Percentiles rank a stretch among this genome's conserved stretches.
These are phyloP conservation scores for Penicillium sp. DNA, from an alignment of 2,329 filamentous ascomycete genomes.

Conservation along the genomic window DNA sequence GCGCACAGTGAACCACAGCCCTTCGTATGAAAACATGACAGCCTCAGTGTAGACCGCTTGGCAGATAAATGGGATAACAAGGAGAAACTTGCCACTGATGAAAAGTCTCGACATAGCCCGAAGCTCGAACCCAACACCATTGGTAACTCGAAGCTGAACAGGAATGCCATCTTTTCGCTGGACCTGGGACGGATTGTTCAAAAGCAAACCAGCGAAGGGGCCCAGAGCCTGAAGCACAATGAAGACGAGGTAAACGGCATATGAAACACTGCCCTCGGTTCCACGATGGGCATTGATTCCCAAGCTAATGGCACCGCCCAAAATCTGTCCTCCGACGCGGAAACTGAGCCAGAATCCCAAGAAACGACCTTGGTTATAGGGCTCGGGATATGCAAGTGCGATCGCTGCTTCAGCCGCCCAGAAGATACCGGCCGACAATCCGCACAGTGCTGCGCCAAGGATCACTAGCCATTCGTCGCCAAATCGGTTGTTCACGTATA, in stretches of 20 bases:
- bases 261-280: slow-evolving; percentile 64
- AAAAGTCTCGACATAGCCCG: slow-evolving; percentile 60
- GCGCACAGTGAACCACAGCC: slow-evolving; percentile 68
- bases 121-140: slow-evolving; percentile 59
- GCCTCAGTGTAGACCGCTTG: slow-evolving; percentile 70
- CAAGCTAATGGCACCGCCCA: slow-evolving; percentile 70
- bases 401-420: slow-evolving; percentile 76
- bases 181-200: slow-evolving; percentile 62
- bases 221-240: slow-evolving; percentile 67
- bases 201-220: slow-evolving; percentile 62
- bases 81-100: slow-evolving; percentile 59
- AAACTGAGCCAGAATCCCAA: slow-evolving; percentile 68
- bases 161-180: slow-evolving; percentile 64
- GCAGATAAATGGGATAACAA: slow-evolving; percentile 66
- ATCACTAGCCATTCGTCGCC: slow-evolving; percentile 68
- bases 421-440: slow-evolving; percentile 69
- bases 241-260: slow-evolving; percentile 67
- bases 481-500: slow-evolving; percentile 71
- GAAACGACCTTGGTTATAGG: slow-evolving; percentile 63
- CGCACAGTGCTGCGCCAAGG: slow-evolving; percentile 66
- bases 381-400: slow-evolving; percentile 69
- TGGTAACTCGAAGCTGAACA: slow-evolving; percentile 59
- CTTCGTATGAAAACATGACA: slow-evolving; percentile 68
- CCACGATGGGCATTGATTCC: slow-evolving; percentile 61
- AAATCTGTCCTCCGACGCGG: slow-evolving; percentile 62